phyloP scores from a whole-genome alignment of 768 basidiomycete genomes.

The Stropharia rugosoannulata region DNA sequence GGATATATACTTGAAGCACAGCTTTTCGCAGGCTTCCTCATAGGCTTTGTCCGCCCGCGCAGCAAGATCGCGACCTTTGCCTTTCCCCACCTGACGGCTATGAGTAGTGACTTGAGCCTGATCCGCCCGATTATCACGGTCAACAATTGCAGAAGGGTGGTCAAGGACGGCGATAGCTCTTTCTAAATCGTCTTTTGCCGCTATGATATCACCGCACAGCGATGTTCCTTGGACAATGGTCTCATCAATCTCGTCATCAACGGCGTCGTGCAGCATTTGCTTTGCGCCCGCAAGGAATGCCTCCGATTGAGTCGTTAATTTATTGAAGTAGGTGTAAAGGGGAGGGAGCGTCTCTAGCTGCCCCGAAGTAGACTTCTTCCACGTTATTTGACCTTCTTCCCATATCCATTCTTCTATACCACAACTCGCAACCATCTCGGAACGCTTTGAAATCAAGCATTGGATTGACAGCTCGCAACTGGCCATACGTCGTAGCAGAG shows the following conservation, averaged over 20 bases:
- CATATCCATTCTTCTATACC: constrained; percentile 52
- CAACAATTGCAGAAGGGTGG: constrained; percentile 14
- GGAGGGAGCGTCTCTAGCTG: constrained; percentile 34
- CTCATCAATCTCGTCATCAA: constrained; percentile 36
- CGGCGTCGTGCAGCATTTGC: constrained; percentile 34
- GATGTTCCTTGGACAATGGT: constrained; percentile 39
- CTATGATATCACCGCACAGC: constrained; percentile 52
- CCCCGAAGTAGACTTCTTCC: constrained; percentile 31
- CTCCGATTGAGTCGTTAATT: constrained; percentile 50
- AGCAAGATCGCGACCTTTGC: constrained; percentile 30
- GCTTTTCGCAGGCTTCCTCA: constrained; percentile 40
- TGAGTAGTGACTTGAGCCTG: constrained; percentile 13
- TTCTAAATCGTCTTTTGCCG: constrained; percentile 47
- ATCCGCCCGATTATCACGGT: constrained; percentile 13
- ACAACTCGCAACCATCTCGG: constrained; percentile 34
- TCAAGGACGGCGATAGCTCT: constrained; percentile 43
- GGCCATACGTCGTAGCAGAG: constrained; percentile 44
- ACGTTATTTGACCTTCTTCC: constrained; percentile 39
- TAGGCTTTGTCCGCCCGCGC: constrained; percentile 41
- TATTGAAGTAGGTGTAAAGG: constrained; percentile 51
- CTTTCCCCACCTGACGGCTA: constrained; percentile 10
- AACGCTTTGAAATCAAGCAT: constrained; percentile 38
- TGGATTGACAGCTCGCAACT: constrained; percentile 51
- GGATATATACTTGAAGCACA: constrained; percentile 46
- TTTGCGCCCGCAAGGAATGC: constrained; percentile 46